A percentile compares a stretch with the other conserved stretches of the same genome.
phyloP scores from a whole-genome alignment of 495 filamentous ascomycete species.

The Letharia columbiana region DNA sequence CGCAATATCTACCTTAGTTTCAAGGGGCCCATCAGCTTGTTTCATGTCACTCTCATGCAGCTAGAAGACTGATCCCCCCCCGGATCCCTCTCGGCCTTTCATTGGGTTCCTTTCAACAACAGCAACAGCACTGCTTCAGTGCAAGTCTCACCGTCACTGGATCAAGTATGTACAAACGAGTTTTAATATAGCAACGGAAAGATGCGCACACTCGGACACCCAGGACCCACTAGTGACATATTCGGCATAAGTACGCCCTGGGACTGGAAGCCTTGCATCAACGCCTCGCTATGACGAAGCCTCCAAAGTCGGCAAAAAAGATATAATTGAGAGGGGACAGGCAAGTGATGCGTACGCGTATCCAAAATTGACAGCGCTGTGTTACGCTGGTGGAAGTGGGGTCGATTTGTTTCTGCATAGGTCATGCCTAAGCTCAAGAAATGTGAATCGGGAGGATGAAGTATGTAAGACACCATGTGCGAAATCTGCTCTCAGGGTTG shows the following conservation, averaged over 20 bases:
- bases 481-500: not conserved
- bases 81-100: not conserved
- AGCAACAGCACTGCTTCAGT: not conserved
- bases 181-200: not conserved
- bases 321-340: not conserved
- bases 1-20: not conserved
- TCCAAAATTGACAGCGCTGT: not conserved
- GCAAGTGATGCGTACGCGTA: not conserved
- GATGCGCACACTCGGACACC: not conserved
- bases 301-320: not conserved
- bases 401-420: not conserved
- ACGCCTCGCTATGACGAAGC: not conserved
- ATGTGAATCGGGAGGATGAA: not conserved
- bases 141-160: not conserved
- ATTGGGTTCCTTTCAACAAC: not conserved
- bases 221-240: not conserved
- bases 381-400: not conserved
- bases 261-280: not conserved
- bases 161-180: not conserved
- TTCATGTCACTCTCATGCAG: slow-evolving; percentile 4
- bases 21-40: not conserved
- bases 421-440: not conserved
- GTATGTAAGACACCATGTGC: not conserved
- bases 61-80: not conserved
- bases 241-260: not conserved